Evolutionary conservation across 768 basidiomycete species (phyloP), one percentile per base, ranked within the genome.

Genomic region (Leccinum subtestaceum): DNA sequence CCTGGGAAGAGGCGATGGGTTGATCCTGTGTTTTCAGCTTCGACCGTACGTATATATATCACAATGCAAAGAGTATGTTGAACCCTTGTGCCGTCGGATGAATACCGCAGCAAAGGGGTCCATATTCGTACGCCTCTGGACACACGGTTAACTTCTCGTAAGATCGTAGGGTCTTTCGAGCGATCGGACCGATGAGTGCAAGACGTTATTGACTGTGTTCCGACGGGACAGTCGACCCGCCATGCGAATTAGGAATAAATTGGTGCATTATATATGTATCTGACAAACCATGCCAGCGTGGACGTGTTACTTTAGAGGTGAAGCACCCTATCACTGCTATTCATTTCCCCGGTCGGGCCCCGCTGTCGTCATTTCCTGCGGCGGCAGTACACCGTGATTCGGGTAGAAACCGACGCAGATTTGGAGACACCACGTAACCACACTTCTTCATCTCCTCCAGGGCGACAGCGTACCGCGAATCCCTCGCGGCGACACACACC

Each of bases 361-460:
- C 38, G 43, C 51, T 12, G 57, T 25, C 23, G 36, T 19, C n/a
- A 11, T 46, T 46, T 51, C 50, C 15, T 25, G 60, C 5, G 52
- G 5, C 19, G 56, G 17, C 13, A 71, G 25, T 5, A 45, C 11
- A 45, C 60, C 49, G 13, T 59, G 19, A 46, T 58, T 54, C 25
- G 61, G 69, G 69, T 56, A 83, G 72, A 55, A 73, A 73, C 49
- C 53, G 62, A 61, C 68, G 63, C 15, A 83, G 64, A 25, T 29
- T 55, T 3, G 47, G 23, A 49, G 76, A 67, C 11, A 80, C 58
- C 15, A 57, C 56, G 67, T 89, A 83, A 13, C 86, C 87, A 57
- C 78, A 78, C 61, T 86, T 80, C 55, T 72, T 69, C 86, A 94
- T 82, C 75, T 95, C 93, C 52, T 87, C 78, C 46, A 89, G 56